Evolutionary conservation across 495 filamentous ascomycete genomes (phyloP), one percentile per base, ranked within the genome.

Genomic region (Aeminium ludgeri): DNA sequence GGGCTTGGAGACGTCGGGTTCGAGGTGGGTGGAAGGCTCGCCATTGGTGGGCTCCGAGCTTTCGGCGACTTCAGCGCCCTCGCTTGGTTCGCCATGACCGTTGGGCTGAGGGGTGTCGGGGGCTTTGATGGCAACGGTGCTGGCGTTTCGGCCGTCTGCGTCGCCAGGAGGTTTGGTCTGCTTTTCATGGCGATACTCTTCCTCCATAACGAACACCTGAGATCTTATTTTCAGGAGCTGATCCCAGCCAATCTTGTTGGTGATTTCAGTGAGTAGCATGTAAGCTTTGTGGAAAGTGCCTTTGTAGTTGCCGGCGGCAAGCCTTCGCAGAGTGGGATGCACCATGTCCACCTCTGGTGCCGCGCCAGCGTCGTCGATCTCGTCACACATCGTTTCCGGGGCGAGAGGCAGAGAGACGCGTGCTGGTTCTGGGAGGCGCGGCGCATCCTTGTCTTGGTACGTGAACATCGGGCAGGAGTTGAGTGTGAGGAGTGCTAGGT

Each of bases 381-480:
- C 89, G 43, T 97, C 89, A 42, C 95, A 69, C 34, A 85, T 73
- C n/a, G 81, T 86, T 58, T 96, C 91, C 0, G 78, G 70, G 12
- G 95, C 68, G 3, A 85, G 78, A 0, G 89, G 89, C 16, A 97
- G 73, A 54, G 81, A 73, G 42, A 95, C 77, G 38, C 82, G 82
- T 36, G 74, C 73, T 0, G 86, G 85, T 48, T 89, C 83, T 15
- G 89, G 89, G 80, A 94, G 86, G 42, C 86, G 69, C 13, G 89
- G 89, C 6, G 83, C 74, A 56, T 97, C 89, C 51, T 94, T 95
- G 58, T 97, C 89, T 57, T 95, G 87, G 60, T 96, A 95, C 6
- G 89, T 96, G 58, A 97, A 97, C 89, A 97, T 97, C 3, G 89
- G 89, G 48, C 91, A 97, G 2, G 87, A 95, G 61, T 97, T 97